phyloP scores from a whole-genome alignment of 805 yeast genomes.

The Candida montana region DNA sequence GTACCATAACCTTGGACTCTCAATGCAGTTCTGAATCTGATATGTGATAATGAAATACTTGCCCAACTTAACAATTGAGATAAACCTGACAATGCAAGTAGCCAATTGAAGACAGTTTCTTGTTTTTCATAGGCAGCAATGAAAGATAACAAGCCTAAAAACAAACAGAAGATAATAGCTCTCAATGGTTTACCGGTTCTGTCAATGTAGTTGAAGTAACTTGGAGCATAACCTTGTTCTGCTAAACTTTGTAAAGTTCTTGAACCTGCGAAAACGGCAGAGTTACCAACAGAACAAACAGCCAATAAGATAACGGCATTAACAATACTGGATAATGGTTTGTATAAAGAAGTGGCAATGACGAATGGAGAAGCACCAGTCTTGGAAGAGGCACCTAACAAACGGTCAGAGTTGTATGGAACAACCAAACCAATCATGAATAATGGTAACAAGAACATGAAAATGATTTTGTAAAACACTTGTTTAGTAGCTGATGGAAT shows the following conservation, averaged over 20 bases:
- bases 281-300: conserved; percentile 52
- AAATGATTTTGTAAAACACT: conserved; percentile 48
- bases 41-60: conserved; percentile 47
- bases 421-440: conserved; percentile 47
- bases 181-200: conserved; percentile 54
- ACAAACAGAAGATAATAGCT: conserved; percentile 44
- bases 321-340: conserved; percentile 54
- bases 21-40: conserved; percentile 55
- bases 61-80: conserved; percentile 61
- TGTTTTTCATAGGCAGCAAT: conserved; percentile 57
- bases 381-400: conserved; percentile 35
- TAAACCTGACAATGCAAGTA: conserved; percentile 56
- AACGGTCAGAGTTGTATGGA: conserved; percentile 40
- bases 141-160: conserved; percentile 56
- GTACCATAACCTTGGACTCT: conserved; percentile 43
- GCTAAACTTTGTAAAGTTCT: conserved; percentile 52
- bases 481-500: conserved; percentile 54
- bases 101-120: conserved; percentile 58
- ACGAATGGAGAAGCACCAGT: conserved; percentile 67
- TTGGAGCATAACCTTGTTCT: conserved; percentile 58
- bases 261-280: conserved; percentile 45
- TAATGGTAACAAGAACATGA: conserved; percentile 44
- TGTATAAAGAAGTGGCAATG: conserved; percentile 55
- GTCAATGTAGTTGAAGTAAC: conserved; percentile 45
- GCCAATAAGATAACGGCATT: conserved; percentile 62